Percentiles rank a stretch among this genome's conserved stretches.
Conservation (phyloP, 768 basidiomycete genomes). For the Coprinellus micaceus region DNA sequence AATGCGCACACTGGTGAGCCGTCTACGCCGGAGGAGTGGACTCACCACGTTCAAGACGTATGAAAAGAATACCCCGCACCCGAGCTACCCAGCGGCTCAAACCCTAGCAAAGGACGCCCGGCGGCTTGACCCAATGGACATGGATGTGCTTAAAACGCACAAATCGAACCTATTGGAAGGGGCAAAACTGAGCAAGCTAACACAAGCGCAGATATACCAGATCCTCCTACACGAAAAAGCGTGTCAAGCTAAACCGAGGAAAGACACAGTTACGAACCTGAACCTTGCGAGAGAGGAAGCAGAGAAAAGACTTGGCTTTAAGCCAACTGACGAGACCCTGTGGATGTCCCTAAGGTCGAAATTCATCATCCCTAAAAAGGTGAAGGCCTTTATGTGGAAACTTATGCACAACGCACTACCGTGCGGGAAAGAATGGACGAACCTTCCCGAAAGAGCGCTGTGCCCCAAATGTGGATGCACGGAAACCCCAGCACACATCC, state of each 20-base stretch:
- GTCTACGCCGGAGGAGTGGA: background rate
- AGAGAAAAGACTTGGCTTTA: background rate
- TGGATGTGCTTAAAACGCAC: background rate
- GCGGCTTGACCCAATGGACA: too few species aligned
- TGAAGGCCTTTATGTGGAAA: constrained; percentile 3
- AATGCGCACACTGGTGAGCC: background rate
- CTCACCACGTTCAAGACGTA: background rate
- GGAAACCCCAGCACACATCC: background rate
- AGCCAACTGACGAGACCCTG: background rate
- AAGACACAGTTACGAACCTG: background rate
- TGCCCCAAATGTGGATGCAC: background rate
- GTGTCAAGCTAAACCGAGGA: background rate
- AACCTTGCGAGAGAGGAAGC: background rate
- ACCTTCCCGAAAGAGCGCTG: background rate
- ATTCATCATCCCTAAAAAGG: background rate
- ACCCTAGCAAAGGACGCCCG: background rate
- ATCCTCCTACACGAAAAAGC: background rate
- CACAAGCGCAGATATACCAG: background rate
- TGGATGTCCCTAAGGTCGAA: background rate
- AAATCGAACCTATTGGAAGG: background rate
- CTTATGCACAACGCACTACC: background rate
- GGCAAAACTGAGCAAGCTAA: background rate
- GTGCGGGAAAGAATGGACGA: background rate
- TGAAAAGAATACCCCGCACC: background rate
- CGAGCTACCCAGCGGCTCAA: background rate